Percentiles rank a stretch among this genome's conserved stretches.
Evolutionary conservation across 495 filamentous ascomycete genomes (phyloP).

Genomic region (Margaritispora aquatica): DNA sequence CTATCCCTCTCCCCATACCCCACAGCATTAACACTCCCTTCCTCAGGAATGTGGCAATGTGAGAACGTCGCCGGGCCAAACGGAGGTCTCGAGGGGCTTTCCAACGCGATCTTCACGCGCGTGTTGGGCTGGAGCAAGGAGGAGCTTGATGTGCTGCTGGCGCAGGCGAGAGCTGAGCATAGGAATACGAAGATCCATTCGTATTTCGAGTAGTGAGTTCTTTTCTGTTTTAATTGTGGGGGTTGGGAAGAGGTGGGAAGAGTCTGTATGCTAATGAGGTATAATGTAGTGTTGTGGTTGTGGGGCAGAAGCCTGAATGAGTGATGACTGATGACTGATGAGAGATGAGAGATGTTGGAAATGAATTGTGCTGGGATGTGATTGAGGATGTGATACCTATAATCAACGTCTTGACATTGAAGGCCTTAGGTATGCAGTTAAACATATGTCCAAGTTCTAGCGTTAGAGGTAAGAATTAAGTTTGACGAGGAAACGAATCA

Average conservation of each 20-base stretch:
- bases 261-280: no score
- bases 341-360: background rate
- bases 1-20: no score
- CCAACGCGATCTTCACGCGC: conserved; percentile 42
- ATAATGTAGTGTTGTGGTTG: background rate
- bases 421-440: no score
- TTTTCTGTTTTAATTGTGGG: background rate
- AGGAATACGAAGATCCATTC: conserved; percentile 43
- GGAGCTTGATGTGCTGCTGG: conserved; percentile 47
- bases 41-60: conserved; percentile 24
- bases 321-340: background rate
- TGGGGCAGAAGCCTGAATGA: background rate
- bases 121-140: conserved; percentile 43
- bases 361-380: background rate
- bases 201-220: conserved; percentile 22
- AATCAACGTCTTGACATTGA: no score
- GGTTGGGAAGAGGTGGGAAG: no score
- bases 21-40: no score
- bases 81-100: conserved; percentile 28
- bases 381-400: no score
- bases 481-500: no score
- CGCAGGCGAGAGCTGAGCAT: conserved; percentile 43
- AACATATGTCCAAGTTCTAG: no score
- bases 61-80: background rate
- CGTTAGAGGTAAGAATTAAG: no score